These are phyloP conservation scores for Botrytis elliptica DNA, from an alignment of 2,329 filamentous ascomycete species.

Conservation along the genomic window DNA sequence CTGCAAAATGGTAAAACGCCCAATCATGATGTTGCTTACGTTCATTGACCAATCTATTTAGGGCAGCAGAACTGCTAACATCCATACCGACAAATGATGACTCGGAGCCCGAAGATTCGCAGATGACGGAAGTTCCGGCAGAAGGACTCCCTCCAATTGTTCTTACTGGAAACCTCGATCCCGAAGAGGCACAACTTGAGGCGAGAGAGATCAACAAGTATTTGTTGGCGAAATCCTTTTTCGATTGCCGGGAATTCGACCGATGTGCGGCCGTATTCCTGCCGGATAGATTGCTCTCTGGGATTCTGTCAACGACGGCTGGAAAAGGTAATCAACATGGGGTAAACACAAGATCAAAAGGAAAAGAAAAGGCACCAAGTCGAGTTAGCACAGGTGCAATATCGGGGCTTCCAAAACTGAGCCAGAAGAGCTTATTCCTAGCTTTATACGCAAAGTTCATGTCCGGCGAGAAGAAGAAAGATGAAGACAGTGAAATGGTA, in stretches of 20 bases:
- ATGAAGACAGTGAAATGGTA: constrained; percentile 97
- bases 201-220: constrained; percentile 78
- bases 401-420: constrained; percentile 57
- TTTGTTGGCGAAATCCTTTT: constrained; percentile 87
- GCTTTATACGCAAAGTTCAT: constrained; percentile 90
- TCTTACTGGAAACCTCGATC: constrained; percentile 59
- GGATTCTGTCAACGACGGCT: constrained; percentile 53
- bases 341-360: constrained; percentile 57
- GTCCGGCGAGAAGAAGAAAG: constrained; percentile 91
- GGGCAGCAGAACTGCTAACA: constrained; percentile 91
- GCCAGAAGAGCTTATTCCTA: constrained; percentile 89
- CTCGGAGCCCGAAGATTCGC: constrained; percentile 55
- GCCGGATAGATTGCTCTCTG: constrained; percentile 73
- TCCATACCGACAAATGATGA: constrained; percentile 64
- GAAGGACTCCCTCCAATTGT: constrained; percentile 51
- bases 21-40: constrained; percentile 1
- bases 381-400: constrained; percentile 23
- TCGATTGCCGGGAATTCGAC: constrained; percentile 93
- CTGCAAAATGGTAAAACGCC: constrained; percentile 78
- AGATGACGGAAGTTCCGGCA: constrained; percentile 54
- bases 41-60: constrained; percentile 42
- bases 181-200: constrained; percentile 73
- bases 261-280: constrained; percentile 88
- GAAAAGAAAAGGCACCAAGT: constrained; percentile 49
- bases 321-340: constrained; percentile 40